phyloP scores from a whole-genome alignment of 1,284 basidiomycete genomes.

The Rhodotorula sp. region DNA sequence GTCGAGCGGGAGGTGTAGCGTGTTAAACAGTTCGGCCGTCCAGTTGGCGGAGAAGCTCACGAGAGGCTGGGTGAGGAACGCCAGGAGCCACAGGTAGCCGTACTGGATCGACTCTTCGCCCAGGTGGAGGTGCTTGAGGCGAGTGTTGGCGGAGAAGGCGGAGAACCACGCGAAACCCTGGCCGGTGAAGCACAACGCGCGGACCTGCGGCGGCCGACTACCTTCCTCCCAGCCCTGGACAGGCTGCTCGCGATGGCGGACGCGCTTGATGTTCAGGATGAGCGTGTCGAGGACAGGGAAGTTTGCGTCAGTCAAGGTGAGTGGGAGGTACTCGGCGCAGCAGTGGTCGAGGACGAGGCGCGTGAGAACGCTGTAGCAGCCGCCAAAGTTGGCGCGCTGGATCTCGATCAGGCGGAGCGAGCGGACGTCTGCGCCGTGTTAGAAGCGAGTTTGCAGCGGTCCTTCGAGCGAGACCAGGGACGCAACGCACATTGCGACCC shows the following conservation, averaged over 20 bases:
- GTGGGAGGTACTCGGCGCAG: background rate
- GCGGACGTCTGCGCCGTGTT: background rate
- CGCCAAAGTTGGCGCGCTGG: background rate
- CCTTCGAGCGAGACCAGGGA: too few relatives aligned
- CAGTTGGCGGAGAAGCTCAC: too few relatives aligned
- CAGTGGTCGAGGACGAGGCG: slow-evolving; percentile 1
- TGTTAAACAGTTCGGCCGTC: too few relatives aligned
- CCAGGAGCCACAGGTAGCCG: too few relatives aligned
- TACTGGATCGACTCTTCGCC: too few relatives aligned
- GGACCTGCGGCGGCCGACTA: background rate
- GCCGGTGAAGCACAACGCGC: background rate
- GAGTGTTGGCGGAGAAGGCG: too few relatives aligned
- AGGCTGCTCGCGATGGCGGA: too few relatives aligned
- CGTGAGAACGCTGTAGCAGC: background rate
- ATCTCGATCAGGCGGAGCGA: background rate
- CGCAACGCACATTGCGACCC: background rate
- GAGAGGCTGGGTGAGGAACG: too few relatives aligned
- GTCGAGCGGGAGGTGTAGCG: too few relatives aligned
- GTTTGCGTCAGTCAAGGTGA: background rate
- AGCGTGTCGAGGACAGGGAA: slow-evolving; percentile 4
- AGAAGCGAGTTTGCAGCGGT: background rate
- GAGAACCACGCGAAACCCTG: too few relatives aligned
- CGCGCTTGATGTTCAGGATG: background rate
- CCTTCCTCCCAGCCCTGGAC: background rate
- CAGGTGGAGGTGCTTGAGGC: too few relatives aligned